phyloP scores from a whole-genome alignment of 495 filamentous ascomycete species.

The Daldinia childiae region DNA sequence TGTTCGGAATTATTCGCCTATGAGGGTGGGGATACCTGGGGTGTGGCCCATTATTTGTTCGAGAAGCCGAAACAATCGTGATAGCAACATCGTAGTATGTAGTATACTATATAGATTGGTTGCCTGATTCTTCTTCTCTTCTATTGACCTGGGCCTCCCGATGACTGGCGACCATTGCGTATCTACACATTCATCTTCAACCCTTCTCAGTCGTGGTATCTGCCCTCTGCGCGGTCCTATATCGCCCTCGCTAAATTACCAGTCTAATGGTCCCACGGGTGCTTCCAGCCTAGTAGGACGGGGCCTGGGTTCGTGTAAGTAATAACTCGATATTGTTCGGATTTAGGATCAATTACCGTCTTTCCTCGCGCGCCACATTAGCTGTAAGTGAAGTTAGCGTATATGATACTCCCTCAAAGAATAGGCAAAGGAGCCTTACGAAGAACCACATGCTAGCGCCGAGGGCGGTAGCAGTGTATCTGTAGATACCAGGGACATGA shows the following conservation, averaged over 20 bases:
- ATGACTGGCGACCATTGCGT: conserved; percentile 7
- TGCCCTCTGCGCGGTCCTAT: conserved; percentile 7
- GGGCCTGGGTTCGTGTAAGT: conserved; percentile 57
- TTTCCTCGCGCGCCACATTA: conserved; percentile 96
- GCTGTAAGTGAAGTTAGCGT: conserved; percentile 55
- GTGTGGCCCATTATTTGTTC: conserved; percentile 70
- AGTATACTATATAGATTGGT: conserved; percentile 20
- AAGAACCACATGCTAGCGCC: conserved; percentile 99
- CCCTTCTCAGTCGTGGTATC: not conserved
- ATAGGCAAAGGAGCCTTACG: conserved; percentile 62
- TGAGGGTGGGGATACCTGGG: conserved; percentile 69
- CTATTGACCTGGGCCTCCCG: not conserved
- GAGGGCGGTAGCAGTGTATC: conserved; percentile 83
- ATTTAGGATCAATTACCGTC: conserved; percentile 64
- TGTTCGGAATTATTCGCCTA: conserved; percentile 72
- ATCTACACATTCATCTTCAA: conserved; percentile 19
- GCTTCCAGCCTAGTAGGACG: conserved; percentile 90
- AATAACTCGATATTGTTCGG: conserved; percentile 27
- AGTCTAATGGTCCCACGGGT: conserved; percentile 96
- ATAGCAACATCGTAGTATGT: conserved; percentile 21
- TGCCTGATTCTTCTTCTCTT: conserved; percentile 24
- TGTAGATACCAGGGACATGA: conserved; percentile 78
- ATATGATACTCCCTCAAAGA: not conserved
- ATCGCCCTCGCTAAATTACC: conserved; percentile 13
- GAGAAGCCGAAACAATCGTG: conserved; percentile 53